Evolutionary conservation across 2,329 filamentous ascomycete species (phyloP).

Genomic region (Cryphonectria japonica): DNA sequence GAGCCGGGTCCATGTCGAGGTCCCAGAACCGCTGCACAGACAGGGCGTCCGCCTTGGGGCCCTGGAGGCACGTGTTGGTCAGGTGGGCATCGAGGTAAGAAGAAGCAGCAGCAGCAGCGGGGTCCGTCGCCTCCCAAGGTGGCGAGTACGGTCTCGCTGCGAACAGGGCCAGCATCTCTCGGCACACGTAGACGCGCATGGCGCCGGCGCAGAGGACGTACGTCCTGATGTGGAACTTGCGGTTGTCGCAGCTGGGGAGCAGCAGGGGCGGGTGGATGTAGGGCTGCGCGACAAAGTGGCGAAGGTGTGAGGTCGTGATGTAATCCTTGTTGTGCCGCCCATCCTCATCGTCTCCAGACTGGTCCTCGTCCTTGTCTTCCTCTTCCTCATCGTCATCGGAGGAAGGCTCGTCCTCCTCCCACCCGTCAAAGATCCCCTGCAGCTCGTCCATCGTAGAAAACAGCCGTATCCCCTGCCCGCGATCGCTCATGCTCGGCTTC

Average conservation of each 20-base stretch:
- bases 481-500: slow-evolving; percentile 96
- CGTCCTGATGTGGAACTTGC: slow-evolving; percentile 93
- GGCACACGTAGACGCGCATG: slow-evolving; percentile 83
- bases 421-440: slow-evolving; percentile 86
- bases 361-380: slow-evolving; percentile 40
- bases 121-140: slow-evolving; percentile 51
- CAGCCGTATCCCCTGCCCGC: slow-evolving; percentile 88
- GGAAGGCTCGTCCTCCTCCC: slow-evolving; percentile 73
- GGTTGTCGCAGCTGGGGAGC: slow-evolving; percentile 61
- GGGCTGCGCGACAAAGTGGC: slow-evolving; percentile 93
- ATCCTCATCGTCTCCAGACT: slow-evolving; percentile 31
- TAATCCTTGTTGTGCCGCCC: slow-evolving; percentile 47
- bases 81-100: slow-evolving; percentile 73
- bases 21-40: slow-evolving; percentile 78
- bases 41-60: slow-evolving; percentile 49
- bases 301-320: slow-evolving; percentile 86
- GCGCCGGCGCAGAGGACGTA: slow-evolving; percentile 85
- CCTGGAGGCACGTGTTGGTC: slow-evolving; percentile 94
- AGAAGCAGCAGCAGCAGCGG: not conserved
- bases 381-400: slow-evolving; percentile 68
- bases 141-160: slow-evolving; percentile 73
- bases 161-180: slow-evolving; percentile 90
- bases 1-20: slow-evolving; percentile 45
- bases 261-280: slow-evolving; percentile 91
- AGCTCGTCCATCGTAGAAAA: slow-evolving; percentile 86